These are phyloP conservation scores for Hygrophorus pudorinus DNA, from an alignment of 768 basidiomycete species.

Conservation along the genomic window DNA sequence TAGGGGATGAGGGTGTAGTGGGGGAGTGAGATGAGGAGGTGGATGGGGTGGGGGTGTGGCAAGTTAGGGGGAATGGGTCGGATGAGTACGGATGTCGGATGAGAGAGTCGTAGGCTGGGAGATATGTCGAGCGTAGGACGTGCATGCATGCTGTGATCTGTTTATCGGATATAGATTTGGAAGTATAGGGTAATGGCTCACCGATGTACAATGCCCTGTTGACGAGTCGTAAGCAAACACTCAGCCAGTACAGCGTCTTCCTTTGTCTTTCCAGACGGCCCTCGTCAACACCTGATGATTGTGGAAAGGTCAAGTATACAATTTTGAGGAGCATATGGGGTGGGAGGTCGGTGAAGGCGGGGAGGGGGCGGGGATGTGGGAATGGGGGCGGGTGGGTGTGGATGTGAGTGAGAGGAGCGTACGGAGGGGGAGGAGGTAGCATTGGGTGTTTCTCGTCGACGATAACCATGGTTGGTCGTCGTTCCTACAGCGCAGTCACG, in stretches of 20 bases:
- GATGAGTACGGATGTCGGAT: slow-evolving; percentile 63
- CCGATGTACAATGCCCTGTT: slow-evolving; percentile 61
- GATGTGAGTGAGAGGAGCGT: too few species aligned
- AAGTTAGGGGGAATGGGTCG: slow-evolving; percentile 68
- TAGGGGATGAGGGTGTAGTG: too few species aligned
- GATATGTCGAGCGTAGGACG: slow-evolving; percentile 65
- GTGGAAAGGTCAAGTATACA: slow-evolving; percentile 56
- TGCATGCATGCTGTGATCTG: slow-evolving; percentile 59
- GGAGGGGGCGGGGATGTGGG: slow-evolving; percentile 6
- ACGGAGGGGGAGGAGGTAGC: slow-evolving; percentile 20
- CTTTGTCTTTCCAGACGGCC: slow-evolving; percentile 44
- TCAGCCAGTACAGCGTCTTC: slow-evolving; percentile 65
- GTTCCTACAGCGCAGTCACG: too few species aligned
- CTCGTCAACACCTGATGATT: slow-evolving; percentile 24
- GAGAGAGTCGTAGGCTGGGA: slow-evolving; percentile 52
- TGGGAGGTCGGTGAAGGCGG: slow-evolving; percentile 31
- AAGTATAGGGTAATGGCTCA: slow-evolving; percentile 16
- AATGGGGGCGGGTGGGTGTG: slow-evolving; percentile 16
- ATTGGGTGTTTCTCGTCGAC: slow-evolving; percentile 25
- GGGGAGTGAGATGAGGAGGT: slow-evolving; percentile 25
- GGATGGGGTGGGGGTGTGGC: slow-evolving; percentile 8
- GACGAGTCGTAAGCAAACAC: slow-evolving; percentile 51
- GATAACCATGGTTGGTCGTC: slow-evolving; percentile 32
- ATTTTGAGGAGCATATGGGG: slow-evolving; percentile 60
- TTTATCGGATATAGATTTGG: slow-evolving; percentile 1